phyloP scores from a whole-genome alignment of 345 rosid genomes.

The Syzygium grande region DNA sequence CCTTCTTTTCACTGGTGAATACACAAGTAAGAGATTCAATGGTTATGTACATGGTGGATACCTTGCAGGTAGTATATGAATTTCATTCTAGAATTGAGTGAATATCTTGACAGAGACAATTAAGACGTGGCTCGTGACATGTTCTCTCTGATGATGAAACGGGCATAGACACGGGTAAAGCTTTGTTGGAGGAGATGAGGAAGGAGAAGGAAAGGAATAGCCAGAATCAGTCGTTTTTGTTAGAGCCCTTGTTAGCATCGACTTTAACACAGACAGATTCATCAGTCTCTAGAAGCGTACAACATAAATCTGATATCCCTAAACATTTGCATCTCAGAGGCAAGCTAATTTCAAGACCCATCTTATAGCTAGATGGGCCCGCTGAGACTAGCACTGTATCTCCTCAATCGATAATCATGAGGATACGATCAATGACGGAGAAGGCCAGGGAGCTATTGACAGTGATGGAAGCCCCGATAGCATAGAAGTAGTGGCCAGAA shows the following conservation, averaged over 20 bases:
- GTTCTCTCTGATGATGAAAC: background rate
- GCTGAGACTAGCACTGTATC: background rate
- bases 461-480: background rate
- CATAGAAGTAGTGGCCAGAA: background rate
- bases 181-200: constrained; percentile 48
- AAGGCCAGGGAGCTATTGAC: background rate
- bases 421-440: background rate
- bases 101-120: background rate
- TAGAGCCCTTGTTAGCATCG: constrained; percentile 68
- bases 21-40: constrained; percentile 82
- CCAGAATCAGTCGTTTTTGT: constrained; percentile 36
- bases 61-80: constrained; percentile 45
- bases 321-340: constrained; percentile 51
- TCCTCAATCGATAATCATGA: background rate
- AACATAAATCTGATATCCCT: constrained; percentile 59
- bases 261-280: constrained; percentile 40
- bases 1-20: too few species aligned
- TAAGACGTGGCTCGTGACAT: background rate
- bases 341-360: constrained; percentile 58
- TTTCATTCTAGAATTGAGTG: background rate
- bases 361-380: constrained; percentile 62
- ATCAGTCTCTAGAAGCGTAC: constrained; percentile 30
- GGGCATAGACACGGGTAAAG: constrained; percentile 70
- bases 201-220: constrained; percentile 34
- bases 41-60: constrained; percentile 98